Percentiles rank a stretch among this genome's conserved stretches.
phyloP scores from a whole-genome alignment of 2,329 filamentous ascomycete species.

The Sordariomycetes sp. region DNA sequence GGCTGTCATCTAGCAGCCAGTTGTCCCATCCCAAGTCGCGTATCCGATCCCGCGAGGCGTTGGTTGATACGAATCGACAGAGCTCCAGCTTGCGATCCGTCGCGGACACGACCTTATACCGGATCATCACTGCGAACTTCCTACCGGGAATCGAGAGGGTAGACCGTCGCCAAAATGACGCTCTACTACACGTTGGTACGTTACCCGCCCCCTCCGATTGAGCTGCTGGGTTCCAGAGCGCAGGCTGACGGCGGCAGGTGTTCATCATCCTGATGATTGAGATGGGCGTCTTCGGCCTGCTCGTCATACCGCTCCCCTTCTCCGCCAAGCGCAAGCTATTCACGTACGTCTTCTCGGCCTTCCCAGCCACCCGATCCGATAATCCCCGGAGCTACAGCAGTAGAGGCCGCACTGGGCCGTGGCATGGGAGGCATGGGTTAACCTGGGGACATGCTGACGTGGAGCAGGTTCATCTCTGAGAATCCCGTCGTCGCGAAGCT shows the following conservation, averaged over 20 bases:
- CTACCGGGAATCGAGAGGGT: conserved; percentile 6
- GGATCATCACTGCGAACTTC: not conserved
- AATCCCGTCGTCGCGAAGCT: conserved; percentile 75
- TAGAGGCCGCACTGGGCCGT: not conserved
- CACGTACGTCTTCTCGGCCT: conserved; percentile 29
- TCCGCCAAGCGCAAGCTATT: conserved; percentile 75
- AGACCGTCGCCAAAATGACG: conserved; percentile 30
- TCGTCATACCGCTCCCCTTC: conserved; percentile 83
- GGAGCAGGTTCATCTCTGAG: conserved; percentile 75
- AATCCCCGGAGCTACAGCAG: not conserved
- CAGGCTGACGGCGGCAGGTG: conserved; percentile 37
- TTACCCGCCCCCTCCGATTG: conserved; percentile 3
- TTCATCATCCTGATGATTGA: conserved; percentile 72
- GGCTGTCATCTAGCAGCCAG: not conserved
- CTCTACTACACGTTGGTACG: conserved; percentile 43
- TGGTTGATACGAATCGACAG: not conserved
- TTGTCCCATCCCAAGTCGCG: too few relatives aligned
- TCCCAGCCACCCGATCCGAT: not conserved
- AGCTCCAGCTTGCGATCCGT: not conserved
- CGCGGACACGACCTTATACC: not conserved
- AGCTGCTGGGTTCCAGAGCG: not conserved
- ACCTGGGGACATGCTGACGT: not conserved
- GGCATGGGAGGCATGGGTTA: not conserved
- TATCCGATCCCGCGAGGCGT: not conserved
- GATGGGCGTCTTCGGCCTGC: conserved; percentile 68